Conservation (phyloP, 306 rosid species). For the Pyrus pyrifolia region DNA sequence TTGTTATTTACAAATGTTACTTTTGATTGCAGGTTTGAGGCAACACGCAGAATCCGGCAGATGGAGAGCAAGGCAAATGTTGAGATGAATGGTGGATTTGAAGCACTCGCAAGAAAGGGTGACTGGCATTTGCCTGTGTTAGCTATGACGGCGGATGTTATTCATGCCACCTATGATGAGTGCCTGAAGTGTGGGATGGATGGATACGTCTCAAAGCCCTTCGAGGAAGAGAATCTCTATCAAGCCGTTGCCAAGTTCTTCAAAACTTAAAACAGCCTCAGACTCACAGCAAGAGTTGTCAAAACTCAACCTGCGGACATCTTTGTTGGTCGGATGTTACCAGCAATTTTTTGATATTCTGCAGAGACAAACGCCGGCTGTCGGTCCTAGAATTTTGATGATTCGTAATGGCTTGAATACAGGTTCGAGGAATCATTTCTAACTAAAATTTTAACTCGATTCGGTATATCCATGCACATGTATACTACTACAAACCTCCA, state of each 20-base stretch:
- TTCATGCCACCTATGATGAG: slow-evolving; percentile 80
- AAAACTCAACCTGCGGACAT: not conserved
- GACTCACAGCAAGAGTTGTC: slow-evolving; percentile 19
- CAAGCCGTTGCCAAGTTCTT: slow-evolving; percentile 81
- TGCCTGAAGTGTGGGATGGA: slow-evolving; percentile 92
- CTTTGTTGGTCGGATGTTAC: not conserved
- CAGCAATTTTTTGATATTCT: slow-evolving; percentile 24
- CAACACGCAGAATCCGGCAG: slow-evolving; percentile 59
- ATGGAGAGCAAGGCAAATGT: slow-evolving; percentile 66
- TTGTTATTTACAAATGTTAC: not conserved
- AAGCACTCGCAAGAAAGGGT: slow-evolving; percentile 22
- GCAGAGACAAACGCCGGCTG: slow-evolving; percentile 14
- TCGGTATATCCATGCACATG: slow-evolving; percentile 32
- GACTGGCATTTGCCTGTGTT: slow-evolving; percentile 75
- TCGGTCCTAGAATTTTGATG: slow-evolving; percentile 6
- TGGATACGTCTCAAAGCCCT: slow-evolving; percentile 93
- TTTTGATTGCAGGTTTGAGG: slow-evolving; percentile 64
- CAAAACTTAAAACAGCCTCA: slow-evolving; percentile 30
- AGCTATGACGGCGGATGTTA: slow-evolving; percentile 98
- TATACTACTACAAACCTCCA: slow-evolving; percentile 27
- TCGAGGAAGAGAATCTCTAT: slow-evolving; percentile 91
- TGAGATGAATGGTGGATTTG: slow-evolving; percentile 35
- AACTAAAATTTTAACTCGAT: slow-evolving; percentile 36
- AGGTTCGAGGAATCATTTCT: slow-evolving; percentile 31
- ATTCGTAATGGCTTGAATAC: slow-evolving; percentile 8